Evolutionary conservation across 305 asterid species (phyloP), one percentile per base, ranked within the genome.

Genomic region (Fraxinus xanthoxyloides): DNA sequence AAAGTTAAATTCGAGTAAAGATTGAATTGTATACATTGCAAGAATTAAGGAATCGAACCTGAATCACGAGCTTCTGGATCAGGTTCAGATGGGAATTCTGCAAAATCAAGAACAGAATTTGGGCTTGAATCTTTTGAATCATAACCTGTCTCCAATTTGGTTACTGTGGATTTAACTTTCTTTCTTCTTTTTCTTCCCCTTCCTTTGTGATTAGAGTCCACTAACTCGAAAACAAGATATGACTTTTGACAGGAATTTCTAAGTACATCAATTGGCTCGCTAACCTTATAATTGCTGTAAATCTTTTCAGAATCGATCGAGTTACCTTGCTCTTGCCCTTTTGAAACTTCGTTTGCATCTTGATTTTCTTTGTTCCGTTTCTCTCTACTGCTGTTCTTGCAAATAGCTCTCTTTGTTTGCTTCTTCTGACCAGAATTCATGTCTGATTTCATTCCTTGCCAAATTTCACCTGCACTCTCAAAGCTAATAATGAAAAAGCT

Each of bases 51-150:
- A 73, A 65, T 78, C 90, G 75, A 87, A 92, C 93, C 94, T 91
- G 92, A 70, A 79, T 34, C 59, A 17, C 84, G 56, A 78, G 79
- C 73, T 36, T 89, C 87, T 69, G 82, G 89, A 78, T 89, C 87
- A 76, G 81, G 31, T 24, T 89, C 87, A 74, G 81, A 28, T 24
- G 88, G 77, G 78, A 88, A 86, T 78, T 88, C 92, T 24, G 79
- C 80, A 13, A 82, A 85, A 73, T 91, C 94, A 75, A 92, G 92
- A 85, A 92, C 94, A 17, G 94, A 94, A 83, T 83, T 88, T 0
- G 97, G 98, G 83, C 96, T 92, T 7, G 97, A 91, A 81, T 90
- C 89, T 61, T 91, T 89, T 0, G 96, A 87, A 23, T 85, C 87
- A 24, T n/a, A 83, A n/a, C 86, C 92, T 6, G 81, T 79, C 84